Conservation (phyloP, 1,284 basidiomycete genomes). For the Sporisorium graminicola region DNA sequence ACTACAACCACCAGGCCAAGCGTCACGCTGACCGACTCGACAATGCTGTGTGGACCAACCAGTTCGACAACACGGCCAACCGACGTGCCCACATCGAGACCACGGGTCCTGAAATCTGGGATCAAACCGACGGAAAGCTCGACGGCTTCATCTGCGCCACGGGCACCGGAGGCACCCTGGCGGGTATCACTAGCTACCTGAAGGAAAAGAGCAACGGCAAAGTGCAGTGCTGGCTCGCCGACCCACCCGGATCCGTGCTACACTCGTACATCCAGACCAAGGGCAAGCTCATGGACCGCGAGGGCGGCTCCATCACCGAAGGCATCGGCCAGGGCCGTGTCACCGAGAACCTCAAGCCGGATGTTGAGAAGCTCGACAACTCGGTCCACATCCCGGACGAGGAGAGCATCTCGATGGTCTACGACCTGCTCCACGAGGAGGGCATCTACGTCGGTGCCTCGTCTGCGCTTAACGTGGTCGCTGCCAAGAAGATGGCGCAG, state of each 20-base stretch:
- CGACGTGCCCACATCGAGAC: conserved; percentile 87
- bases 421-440: conserved; percentile 89
- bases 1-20: conserved; percentile 98
- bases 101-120: conserved; percentile 97
- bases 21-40: conserved; percentile 83
- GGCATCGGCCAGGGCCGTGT: conserved; percentile 98
- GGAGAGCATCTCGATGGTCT: conserved; percentile 92
- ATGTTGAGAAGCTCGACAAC: conserved; percentile 81
- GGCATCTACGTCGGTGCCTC: conserved; percentile 97
- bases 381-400: conserved; percentile 89
- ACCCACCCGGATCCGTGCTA: conserved; percentile 94
- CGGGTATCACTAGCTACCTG: conserved; percentile 86
- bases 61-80: conserved; percentile 95
- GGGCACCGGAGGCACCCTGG: conserved; percentile 94
- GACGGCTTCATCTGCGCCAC: conserved; percentile 94
- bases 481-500: conserved; percentile 87
- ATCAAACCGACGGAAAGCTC: conserved; percentile 82
- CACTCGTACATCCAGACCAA: conserved; percentile 87
- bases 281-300: conserved; percentile 79
- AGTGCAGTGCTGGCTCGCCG: conserved; percentile 92
- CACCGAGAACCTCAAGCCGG: conserved; percentile 90
- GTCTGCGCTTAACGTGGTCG: conserved; percentile 93
- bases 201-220: conserved; percentile 85
- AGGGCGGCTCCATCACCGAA: conserved; percentile 92
- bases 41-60: conserved; percentile 99